Conservation (phyloP, 495 filamentous ascomycete species). For the Penicillium salamii region DNA sequence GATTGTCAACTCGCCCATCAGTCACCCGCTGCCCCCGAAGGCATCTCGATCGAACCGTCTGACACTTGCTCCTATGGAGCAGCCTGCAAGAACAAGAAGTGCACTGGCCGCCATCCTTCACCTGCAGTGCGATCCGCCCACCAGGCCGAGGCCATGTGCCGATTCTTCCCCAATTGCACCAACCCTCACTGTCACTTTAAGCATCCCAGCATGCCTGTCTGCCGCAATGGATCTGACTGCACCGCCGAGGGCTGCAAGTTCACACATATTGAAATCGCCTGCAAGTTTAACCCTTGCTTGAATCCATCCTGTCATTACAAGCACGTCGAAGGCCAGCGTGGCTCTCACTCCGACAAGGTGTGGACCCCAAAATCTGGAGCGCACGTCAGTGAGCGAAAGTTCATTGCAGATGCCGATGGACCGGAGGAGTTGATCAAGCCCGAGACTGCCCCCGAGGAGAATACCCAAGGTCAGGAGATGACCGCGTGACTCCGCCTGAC, state of each 20-base stretch:
- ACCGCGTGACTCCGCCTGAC: constrained; percentile 33
- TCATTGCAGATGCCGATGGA: constrained; percentile 65
- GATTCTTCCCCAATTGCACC: constrained; percentile 91
- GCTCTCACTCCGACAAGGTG: constrained; percentile 80
- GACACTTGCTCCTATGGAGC: constrained; percentile 83
- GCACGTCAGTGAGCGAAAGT: constrained; percentile 90
- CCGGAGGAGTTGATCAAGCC: constrained; percentile 80
- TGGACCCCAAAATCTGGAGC: constrained; percentile 68
- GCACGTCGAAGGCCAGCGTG: constrained; percentile 84
- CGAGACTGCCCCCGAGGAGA: constrained; percentile 34
- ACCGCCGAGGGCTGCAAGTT: constrained; percentile 82
- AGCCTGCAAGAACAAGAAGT: constrained; percentile 94
- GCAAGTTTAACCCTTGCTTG: constrained; percentile 88
- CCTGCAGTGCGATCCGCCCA: constrained; percentile 74
- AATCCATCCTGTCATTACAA: constrained; percentile 83
- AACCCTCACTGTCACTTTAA: constrained; percentile 83
- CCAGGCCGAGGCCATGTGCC: constrained; percentile 84
- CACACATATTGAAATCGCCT: constrained; percentile 75
- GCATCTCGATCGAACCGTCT: constrained; percentile 69
- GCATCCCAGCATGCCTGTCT: constrained; percentile 77
- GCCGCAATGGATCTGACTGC: constrained; percentile 92
- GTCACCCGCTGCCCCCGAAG: constrained; percentile 85
- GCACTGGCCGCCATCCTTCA: constrained; percentile 86
- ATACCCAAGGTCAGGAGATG: constrained; percentile 35
- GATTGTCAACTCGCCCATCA: constrained; percentile 94